phyloP scores from a whole-genome alignment of 2,329 filamentous ascomycete species.

The Fusarium penzigii region DNA sequence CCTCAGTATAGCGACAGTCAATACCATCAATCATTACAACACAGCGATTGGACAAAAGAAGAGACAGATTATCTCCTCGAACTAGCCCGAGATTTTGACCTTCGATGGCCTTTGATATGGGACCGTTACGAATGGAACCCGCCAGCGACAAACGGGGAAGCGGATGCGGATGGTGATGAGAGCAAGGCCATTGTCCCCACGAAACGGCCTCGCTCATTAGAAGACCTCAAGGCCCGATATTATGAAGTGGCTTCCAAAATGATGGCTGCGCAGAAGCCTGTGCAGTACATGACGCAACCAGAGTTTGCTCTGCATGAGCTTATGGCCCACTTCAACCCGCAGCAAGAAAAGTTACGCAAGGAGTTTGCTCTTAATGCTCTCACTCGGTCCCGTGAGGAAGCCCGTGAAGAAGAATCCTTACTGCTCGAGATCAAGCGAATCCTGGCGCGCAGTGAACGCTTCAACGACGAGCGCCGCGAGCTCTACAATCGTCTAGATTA shows the following conservation, averaged over 20 bases:
- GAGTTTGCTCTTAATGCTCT: conserved; percentile 80
- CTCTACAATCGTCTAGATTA: conserved; percentile 86
- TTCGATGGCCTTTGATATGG: conserved; percentile 88
- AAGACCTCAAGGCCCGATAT: conserved; percentile 89
- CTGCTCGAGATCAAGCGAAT: conserved; percentile 92
- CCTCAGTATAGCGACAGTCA: conserved; percentile 85
- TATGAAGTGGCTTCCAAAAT: conserved; percentile 83
- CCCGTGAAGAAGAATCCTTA: conserved; percentile 86
- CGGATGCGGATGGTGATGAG: conserved; percentile 46
- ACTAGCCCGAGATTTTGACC: conserved; percentile 74
- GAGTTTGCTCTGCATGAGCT: conserved; percentile 83
- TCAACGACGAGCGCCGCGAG: conserved; percentile 86
- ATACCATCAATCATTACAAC: conserved; percentile 74
- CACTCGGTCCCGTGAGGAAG: conserved; percentile 79
- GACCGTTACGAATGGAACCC: conserved; percentile 83
- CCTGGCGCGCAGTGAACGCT: conserved; percentile 78
- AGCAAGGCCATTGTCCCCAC: conserved; percentile 57
- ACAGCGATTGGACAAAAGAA: conserved; percentile 81
- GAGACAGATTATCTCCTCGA: conserved; percentile 91
- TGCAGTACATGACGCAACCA: conserved; percentile 81
- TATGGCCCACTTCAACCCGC: conserved; percentile 83
- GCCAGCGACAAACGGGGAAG: conserved; percentile 45
- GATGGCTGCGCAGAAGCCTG: conserved; percentile 77
- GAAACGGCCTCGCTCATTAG: conserved; percentile 67
- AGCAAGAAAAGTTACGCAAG: conserved; percentile 78